These are phyloP conservation scores for Pseudodiploospora longispora DNA, from an alignment of 2,329 filamentous ascomycete genomes.

Conservation along the genomic window DNA sequence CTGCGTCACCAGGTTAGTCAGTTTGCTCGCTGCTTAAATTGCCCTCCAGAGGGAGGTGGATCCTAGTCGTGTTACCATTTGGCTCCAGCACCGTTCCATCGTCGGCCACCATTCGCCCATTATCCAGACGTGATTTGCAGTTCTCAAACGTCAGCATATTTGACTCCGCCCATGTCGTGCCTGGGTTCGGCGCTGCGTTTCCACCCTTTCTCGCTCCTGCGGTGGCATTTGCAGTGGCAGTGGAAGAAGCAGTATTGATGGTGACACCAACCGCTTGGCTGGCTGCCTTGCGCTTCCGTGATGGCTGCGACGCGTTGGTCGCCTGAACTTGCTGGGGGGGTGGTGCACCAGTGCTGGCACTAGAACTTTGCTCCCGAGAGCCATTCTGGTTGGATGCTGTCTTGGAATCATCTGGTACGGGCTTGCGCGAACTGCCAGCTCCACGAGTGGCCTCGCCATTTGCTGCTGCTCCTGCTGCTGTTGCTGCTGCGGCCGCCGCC, in stretches of 20 bases:
- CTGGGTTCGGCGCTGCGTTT: conserved; percentile 28
- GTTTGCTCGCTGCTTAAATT: conserved; percentile 7
- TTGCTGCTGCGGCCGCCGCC: too few relatives aligned
- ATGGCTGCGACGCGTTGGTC: conserved; percentile 37
- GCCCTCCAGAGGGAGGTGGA: conserved; percentile 9
- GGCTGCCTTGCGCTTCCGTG: conserved; percentile 78
- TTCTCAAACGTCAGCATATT: conserved; percentile 87
- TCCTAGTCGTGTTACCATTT: conserved; percentile 58
- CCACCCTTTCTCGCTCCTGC: conserved; percentile 14
- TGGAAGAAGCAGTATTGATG: conserved; percentile 15
- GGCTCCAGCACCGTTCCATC: conserved; percentile 76
- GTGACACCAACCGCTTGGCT: conserved; percentile 10
- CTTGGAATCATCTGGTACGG: conserved; percentile 32
- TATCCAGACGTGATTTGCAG: conserved; percentile 57
- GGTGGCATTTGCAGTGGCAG: conserved; percentile 10
- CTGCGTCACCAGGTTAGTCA: conserved; percentile 34
- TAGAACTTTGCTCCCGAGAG: conserved; percentile 27
- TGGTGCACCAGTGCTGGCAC: conserved; percentile 18
- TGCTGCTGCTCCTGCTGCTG: conserved; percentile 16
- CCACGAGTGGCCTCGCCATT: conserved; percentile 27
- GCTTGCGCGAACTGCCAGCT: conserved; percentile 33
- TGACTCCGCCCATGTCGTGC: conserved; percentile 49
- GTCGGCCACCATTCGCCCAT: conserved; percentile 77
- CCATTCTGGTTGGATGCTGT: conserved; percentile 24
- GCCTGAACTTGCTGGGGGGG: conserved; percentile 38